These are phyloP conservation scores for Biscogniauxia mediterranea DNA, from an alignment of 2,329 filamentous ascomycete genomes.

Conservation along the genomic window DNA sequence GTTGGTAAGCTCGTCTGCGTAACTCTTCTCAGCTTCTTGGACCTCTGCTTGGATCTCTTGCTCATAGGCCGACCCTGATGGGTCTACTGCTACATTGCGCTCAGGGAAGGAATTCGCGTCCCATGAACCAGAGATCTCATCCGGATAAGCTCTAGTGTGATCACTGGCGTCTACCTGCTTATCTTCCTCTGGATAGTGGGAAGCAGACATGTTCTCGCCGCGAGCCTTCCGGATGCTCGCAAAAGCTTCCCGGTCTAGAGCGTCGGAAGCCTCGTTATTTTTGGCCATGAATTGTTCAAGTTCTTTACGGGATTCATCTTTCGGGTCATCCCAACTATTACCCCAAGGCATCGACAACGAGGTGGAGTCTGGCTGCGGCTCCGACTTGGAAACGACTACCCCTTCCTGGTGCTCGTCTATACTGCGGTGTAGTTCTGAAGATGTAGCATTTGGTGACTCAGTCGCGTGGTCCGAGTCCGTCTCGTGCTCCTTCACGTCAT, in stretches of 20 bases:
- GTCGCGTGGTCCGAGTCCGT: background rate
- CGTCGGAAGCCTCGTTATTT: slow-evolving; percentile 30
- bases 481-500: slow-evolving; percentile 35
- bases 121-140: slow-evolving; percentile 49
- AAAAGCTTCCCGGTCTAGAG: slow-evolving; percentile 28
- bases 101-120: slow-evolving; percentile 12
- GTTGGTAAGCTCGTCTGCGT: slow-evolving; percentile 24
- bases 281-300: slow-evolving; percentile 32
- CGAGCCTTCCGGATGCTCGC: slow-evolving; percentile 22
- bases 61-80: background rate
- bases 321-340: background rate
- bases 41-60: slow-evolving; percentile 15
- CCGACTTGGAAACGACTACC: background rate
- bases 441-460: background rate
- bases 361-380: background rate
- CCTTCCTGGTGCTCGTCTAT: background rate
- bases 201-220: slow-evolving; percentile 21
- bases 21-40: slow-evolving; percentile 25
- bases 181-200: slow-evolving; percentile 16
- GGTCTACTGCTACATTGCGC: background rate
- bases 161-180: slow-evolving; percentile 42
- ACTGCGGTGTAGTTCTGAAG: background rate
- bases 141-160: slow-evolving; percentile 51
- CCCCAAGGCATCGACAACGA: background rate
- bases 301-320: slow-evolving; percentile 22